Evolutionary conservation across 2,329 filamentous ascomycete genomes (phyloP).

Genomic region (Biscogniauxia mediterranea): DNA sequence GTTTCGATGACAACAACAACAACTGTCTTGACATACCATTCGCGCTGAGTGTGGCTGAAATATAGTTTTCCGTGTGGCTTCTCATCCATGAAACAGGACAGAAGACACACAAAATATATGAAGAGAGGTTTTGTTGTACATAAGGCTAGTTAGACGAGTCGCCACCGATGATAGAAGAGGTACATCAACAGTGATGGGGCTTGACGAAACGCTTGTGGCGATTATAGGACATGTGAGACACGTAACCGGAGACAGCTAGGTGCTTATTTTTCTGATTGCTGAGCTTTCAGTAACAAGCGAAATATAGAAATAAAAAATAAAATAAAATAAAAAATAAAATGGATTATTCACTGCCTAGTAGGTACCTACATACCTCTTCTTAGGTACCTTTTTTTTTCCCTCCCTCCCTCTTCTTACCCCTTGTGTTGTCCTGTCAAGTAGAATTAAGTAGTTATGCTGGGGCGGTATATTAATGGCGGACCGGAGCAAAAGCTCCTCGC

Average conservation of each 20-base stretch:
- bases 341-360: conserved; percentile 6
- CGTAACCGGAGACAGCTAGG: conserved; percentile 13
- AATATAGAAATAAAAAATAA: too few relatives aligned
- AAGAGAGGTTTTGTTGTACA: conserved; percentile 20
- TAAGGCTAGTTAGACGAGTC: conserved; percentile 12
- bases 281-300: conserved; percentile 6
- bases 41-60: conserved; percentile 25
- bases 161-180: conserved; percentile 17
- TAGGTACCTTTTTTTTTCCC: too few relatives aligned
- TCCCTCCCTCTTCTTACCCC: conserved; percentile 10
- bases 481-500: conserved; percentile 29
- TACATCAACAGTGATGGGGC: conserved; percentile 20
- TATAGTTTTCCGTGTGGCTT: conserved; percentile 19
- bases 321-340: conserved; percentile 13
- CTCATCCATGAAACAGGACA: conserved; percentile 20
- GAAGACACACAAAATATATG: conserved; percentile 9
- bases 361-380: too few relatives aligned
- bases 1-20: conserved; percentile 17
- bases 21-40: conserved; percentile 26
- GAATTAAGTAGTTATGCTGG: conserved; percentile 14
- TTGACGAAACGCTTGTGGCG: conserved; percentile 22
- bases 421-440: neutral
- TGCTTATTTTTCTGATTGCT: conserved; percentile 14
- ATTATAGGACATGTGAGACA: conserved; percentile 19
- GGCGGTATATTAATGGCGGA: conserved; percentile 18